phyloP scores from a whole-genome alignment of 495 filamentous ascomycete species.

The Neurospora hispaniola region DNA sequence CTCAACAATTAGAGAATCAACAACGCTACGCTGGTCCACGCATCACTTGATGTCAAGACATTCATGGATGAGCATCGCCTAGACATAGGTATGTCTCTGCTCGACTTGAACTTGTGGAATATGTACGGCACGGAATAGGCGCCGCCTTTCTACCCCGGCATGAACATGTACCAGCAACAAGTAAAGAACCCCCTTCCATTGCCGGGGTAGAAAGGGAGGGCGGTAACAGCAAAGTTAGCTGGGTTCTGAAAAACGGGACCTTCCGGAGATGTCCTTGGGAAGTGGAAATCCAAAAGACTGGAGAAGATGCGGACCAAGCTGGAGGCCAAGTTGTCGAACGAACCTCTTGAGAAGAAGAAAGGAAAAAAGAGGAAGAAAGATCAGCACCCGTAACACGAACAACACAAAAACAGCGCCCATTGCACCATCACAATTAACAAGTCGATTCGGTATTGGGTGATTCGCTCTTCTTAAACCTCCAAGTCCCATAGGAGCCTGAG shows the following conservation, averaged over 20 bases:
- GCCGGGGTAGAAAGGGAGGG: neutral
- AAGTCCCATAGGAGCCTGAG: neutral
- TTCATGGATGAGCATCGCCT: no score
- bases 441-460: neutral
- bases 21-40: no score
- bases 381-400: no score
- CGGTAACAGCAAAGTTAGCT: neutral
- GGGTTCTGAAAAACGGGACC: neutral
- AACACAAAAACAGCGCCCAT: neutral
- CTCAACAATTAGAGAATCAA: no score
- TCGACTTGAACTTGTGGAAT: no score
- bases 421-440: neutral
- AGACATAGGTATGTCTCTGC: no score
- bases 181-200: neutral
- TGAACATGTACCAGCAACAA: neutral
- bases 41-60: no score
- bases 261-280: neutral
- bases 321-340: neutral
- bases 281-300: neutral
- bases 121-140: neutral
- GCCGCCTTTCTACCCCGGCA: neutral
- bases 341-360: neutral
- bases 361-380: neutral
- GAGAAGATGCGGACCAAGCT: neutral
- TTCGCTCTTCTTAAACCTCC: neutral